These are phyloP conservation scores for Ophiocordyceps camponoti-rufipedis DNA, from an alignment of 2,329 filamentous ascomycete genomes.

Conservation along the genomic window DNA sequence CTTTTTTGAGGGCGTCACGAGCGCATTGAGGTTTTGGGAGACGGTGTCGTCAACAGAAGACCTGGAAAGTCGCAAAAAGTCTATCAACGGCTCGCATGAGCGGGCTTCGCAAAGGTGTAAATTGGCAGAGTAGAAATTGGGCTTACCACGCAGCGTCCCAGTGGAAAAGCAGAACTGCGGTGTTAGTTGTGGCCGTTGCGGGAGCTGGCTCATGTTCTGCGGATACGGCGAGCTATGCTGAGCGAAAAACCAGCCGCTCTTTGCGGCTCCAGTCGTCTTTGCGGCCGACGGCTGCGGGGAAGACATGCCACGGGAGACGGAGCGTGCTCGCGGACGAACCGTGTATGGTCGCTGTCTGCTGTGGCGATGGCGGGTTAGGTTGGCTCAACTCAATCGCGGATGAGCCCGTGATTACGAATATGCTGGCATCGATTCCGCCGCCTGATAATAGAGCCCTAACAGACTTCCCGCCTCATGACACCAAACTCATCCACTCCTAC, in stretches of 20 bases:
- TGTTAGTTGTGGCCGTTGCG: slow-evolving; percentile 35
- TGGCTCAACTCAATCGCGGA: too few species aligned
- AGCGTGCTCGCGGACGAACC: not conserved
- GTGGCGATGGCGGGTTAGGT: too few species aligned
- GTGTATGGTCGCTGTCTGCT: not conserved
- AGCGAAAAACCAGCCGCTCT: not conserved
- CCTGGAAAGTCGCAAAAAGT: slow-evolving; percentile 79
- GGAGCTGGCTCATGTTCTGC: slow-evolving; percentile 27
- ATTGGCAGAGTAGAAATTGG: not conserved
- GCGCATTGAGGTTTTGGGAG: slow-evolving; percentile 77
- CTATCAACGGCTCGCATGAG: slow-evolving; percentile 23
- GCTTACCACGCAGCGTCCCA: slow-evolving; percentile 45
- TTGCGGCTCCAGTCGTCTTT: not conserved
- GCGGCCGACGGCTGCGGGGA: not conserved
- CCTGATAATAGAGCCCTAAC: too few species aligned
- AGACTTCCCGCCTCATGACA: too few species aligned
- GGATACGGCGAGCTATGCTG: slow-evolving; percentile 8
- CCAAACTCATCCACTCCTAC: too few species aligned
- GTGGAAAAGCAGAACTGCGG: slow-evolving; percentile 68
- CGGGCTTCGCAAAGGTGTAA: too few species aligned
- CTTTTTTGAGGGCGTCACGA: slow-evolving; percentile 52
- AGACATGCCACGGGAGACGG: not conserved
- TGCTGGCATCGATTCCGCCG: too few species aligned
- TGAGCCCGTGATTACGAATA: too few species aligned
- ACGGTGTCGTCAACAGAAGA: slow-evolving; percentile 84